These are phyloP conservation scores for Talaromyces stipitatus DNA, from an alignment of 495 filamentous ascomycete species.

Conservation along the genomic window DNA sequence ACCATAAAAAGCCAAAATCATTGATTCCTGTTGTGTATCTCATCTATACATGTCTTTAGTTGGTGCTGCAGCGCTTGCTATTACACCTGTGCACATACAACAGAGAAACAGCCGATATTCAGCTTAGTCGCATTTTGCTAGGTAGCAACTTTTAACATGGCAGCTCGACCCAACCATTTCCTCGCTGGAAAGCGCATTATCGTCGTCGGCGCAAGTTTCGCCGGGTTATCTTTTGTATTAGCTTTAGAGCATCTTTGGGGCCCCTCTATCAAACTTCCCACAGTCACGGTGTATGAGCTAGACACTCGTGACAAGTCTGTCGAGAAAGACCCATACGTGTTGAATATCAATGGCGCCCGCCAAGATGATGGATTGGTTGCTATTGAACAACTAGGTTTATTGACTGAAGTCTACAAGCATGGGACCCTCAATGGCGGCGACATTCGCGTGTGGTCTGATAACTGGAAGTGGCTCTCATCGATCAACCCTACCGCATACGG, in stretches of 20 bases:
- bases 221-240: constrained; percentile 7
- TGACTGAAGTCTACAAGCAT: constrained; percentile 7
- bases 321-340: constrained; percentile 22
- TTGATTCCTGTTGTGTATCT: too few species aligned
- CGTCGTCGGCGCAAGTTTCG: constrained; percentile 11
- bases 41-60: too few species aligned
- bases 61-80: too few species aligned
- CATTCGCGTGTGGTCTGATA: constrained; percentile 19
- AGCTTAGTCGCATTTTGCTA: too few species aligned
- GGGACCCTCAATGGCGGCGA: constrained; percentile 11
- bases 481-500: constrained; percentile 8
- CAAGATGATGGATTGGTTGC: constrained; percentile 16
- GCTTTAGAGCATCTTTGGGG: constrained; percentile 10
- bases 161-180: constrained; percentile 3
- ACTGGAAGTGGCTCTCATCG: constrained; percentile 15
- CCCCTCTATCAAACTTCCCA: constrained; percentile 1
- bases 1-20: too few species aligned
- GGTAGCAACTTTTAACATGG: constrained; percentile 4
- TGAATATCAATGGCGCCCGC: constrained; percentile 24
- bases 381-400: constrained; percentile 18
- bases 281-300: constrained; percentile 22
- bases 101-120: too few species aligned
- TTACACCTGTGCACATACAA: too few species aligned
- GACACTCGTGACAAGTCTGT: constrained; percentile 11
- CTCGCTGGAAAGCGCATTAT: constrained; percentile 13